Evolutionary conservation across 768 basidiomycete genomes (phyloP).

Genomic region (Neoboletus brunneissimus): DNA sequence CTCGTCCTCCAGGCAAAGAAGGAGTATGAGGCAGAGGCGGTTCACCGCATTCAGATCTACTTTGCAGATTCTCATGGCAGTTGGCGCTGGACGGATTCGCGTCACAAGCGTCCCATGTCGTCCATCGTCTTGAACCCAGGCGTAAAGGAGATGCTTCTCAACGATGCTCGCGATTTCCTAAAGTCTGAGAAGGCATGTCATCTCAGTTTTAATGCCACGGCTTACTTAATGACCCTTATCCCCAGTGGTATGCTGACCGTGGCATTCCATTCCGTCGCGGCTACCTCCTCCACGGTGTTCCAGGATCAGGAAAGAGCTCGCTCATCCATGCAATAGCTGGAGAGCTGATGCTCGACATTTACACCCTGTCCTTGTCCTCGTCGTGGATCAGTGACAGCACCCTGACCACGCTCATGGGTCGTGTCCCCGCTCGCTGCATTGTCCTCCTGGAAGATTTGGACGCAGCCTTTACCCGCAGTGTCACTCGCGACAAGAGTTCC

Average conservation of each 20-base stretch:
- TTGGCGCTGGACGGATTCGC: constrained; percentile 85
- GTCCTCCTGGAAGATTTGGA: constrained; percentile 90
- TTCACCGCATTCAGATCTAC: constrained; percentile 86
- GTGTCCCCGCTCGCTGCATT: constrained; percentile 81
- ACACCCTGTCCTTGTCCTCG: constrained; percentile 82
- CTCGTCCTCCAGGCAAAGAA: constrained; percentile 88
- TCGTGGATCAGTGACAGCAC: constrained; percentile 89
- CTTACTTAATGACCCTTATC: constrained; percentile 1
- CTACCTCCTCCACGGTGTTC: constrained; percentile 79
- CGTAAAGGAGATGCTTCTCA: constrained; percentile 85
- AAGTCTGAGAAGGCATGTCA: constrained; percentile 69
- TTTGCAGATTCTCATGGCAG: constrained; percentile 85
- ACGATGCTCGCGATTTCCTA: constrained; percentile 80
- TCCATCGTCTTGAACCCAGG: constrained; percentile 86
- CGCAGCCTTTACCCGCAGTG: constrained; percentile 80
- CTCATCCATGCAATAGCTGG: constrained; percentile 87
- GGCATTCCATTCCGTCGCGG: constrained; percentile 91
- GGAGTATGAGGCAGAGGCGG: constrained; percentile 83
- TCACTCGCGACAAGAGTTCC: constrained; percentile 57
- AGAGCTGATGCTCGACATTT: constrained; percentile 86
- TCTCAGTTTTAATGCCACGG: background rate
- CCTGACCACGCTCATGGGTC: constrained; percentile 80
- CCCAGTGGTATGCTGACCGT: constrained; percentile 87
- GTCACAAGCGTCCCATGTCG: constrained; percentile 85
- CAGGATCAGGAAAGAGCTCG: constrained; percentile 84